Evolutionary conservation across 768 basidiomycete genomes (phyloP).

Genomic region (Serpula lacrymans): DNA sequence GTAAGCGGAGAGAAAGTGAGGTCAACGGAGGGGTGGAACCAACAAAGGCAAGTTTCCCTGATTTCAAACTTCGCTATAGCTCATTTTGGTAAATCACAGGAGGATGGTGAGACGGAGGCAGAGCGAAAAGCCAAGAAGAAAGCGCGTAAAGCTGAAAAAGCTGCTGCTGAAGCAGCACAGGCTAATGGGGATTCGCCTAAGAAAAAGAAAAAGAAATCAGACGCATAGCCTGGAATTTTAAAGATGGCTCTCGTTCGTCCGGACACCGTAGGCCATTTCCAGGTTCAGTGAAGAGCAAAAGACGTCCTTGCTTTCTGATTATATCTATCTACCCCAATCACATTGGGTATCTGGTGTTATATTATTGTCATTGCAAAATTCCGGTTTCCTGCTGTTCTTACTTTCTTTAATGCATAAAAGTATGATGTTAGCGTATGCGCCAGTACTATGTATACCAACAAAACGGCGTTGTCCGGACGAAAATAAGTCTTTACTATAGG

Average conservation of each 20-base stretch:
- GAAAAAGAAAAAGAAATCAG: conserved; percentile 40
- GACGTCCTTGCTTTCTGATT: too few relatives aligned
- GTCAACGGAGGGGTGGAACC: conserved; percentile 39
- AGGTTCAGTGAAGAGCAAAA: too few relatives aligned
- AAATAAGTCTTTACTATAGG: too few relatives aligned
- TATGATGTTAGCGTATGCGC: too few relatives aligned
- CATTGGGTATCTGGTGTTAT: too few relatives aligned
- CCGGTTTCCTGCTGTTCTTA: too few relatives aligned
- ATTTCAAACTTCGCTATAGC: conserved; percentile 7
- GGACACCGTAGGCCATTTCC: too few relatives aligned
- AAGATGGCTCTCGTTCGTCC: conserved; percentile 15
- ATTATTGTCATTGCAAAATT: too few relatives aligned
- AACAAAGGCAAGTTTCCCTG: conserved; percentile 36
- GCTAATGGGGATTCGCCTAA: conserved; percentile 41
- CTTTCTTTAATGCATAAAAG: too few relatives aligned
- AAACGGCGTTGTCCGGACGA: too few relatives aligned
- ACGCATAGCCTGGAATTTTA: conserved; percentile 24
- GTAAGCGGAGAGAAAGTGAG: conserved; percentile 57
- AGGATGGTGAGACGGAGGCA: conserved; percentile 69
- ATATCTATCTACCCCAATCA: too few relatives aligned
- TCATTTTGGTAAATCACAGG: conserved; percentile 20
- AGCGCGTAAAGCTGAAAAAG: conserved; percentile 77
- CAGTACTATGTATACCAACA: too few relatives aligned
- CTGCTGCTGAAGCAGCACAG: conserved; percentile 43
- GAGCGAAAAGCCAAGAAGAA: conserved; percentile 80